Conservation (phyloP, 164 flowering plant genomes). For the Macadamia integrifolia region DNA sequence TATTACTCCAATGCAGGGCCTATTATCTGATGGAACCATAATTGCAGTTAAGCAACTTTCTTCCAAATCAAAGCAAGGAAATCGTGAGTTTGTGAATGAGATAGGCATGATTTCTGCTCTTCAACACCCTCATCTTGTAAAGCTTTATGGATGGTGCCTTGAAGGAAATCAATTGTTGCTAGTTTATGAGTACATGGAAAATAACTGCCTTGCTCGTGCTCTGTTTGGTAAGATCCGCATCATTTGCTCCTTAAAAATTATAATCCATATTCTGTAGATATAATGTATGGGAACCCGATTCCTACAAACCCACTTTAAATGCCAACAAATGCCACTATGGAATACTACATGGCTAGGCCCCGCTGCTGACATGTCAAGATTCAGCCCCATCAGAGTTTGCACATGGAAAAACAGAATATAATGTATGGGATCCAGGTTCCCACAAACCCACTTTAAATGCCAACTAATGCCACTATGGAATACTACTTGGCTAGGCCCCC, state of each 20-base stretch:
- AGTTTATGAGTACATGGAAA: conserved; percentile 69
- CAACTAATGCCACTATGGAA: too few relatives aligned
- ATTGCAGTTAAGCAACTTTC: conserved; percentile 78
- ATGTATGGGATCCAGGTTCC: too few relatives aligned
- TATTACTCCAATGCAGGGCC: conserved; percentile 33
- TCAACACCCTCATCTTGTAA: conserved; percentile 64
- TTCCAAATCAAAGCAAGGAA: conserved; percentile 74
- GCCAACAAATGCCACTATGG: too few relatives aligned
- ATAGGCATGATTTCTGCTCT: conserved; percentile 77
- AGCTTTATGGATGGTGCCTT: conserved; percentile 68
- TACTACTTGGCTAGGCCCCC: too few relatives aligned
- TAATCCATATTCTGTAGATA: too few relatives aligned
- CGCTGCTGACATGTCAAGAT: too few relatives aligned
- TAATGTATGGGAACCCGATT: too few relatives aligned
- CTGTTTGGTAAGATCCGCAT: conserved; percentile 39
- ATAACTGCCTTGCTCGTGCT: conserved; percentile 65
- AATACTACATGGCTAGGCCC: too few relatives aligned
- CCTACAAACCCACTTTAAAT: too few relatives aligned
- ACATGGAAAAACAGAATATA: too few relatives aligned
- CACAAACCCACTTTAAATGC: too few relatives aligned
- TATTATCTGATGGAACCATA: conserved; percentile 41
- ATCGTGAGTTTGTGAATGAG: conserved; percentile 74
- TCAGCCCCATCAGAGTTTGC: too few relatives aligned
- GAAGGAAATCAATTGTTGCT: conserved; percentile 66
- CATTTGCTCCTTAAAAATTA: neutral